These are phyloP conservation scores for Chlamydomonas sp. DNA, from an alignment of 139 green algal genomes.

Conservation along the genomic window DNA sequence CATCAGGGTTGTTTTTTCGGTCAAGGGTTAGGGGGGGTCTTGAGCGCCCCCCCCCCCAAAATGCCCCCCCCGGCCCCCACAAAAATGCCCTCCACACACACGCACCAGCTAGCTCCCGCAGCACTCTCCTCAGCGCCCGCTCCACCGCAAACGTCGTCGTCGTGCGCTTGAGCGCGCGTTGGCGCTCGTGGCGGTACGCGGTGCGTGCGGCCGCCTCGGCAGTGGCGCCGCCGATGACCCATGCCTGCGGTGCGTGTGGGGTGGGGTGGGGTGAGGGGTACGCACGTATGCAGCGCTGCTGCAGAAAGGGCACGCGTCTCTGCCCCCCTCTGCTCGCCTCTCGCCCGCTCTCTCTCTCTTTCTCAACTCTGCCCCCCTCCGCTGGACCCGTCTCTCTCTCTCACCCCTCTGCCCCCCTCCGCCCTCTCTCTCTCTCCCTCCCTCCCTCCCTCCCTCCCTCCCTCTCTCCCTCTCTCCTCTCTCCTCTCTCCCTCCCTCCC, in stretches of 20 bases:
- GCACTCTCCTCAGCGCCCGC: slow-evolving; percentile 1
- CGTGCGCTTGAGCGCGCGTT: slow-evolving; percentile 13
- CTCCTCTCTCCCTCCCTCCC: neutral
- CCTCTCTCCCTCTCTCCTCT: neutral
- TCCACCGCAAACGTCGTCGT: slow-evolving; percentile 15
- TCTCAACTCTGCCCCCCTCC: neutral
- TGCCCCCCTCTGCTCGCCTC: neutral
- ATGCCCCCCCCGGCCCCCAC: too few species aligned
- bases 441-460: neutral
- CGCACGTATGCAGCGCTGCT: slow-evolving; percentile 14
- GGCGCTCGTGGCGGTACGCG: slow-evolving; percentile 12
- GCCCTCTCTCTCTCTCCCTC: neutral
- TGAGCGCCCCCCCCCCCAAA: neutral
- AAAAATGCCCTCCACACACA: neutral
- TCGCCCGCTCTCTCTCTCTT: neutral
- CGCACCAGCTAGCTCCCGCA: slow-evolving; percentile 5
- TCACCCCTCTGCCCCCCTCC: slow-evolving; percentile 11
- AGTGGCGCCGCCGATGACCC: neutral
- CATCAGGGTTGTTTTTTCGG: neutral
- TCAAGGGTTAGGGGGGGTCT: neutral
- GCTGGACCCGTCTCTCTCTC: neutral
- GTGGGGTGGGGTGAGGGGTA: too few species aligned
- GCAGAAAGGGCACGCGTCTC: neutral
- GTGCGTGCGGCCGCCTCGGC: slow-evolving; percentile 13
- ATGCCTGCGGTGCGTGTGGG: too few species aligned